A percentile compares a stretch with the other conserved stretches of the same genome.
phyloP scores from a whole-genome alignment of 306 rosid species.

The Coriaria nepalensis region DNA sequence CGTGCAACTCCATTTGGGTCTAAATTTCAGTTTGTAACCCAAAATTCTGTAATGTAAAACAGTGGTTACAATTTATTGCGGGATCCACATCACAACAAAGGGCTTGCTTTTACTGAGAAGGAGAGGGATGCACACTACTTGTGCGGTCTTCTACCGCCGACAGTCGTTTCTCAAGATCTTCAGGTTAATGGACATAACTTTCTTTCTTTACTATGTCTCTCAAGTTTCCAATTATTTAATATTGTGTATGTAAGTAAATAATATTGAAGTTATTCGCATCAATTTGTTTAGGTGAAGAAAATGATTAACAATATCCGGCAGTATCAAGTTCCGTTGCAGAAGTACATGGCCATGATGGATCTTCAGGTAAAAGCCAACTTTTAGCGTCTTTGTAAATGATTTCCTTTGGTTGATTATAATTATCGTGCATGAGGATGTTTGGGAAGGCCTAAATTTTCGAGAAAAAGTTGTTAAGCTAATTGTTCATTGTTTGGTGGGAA shows the following conservation, averaged over 20 bases:
- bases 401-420: too few species aligned
- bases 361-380: constrained; percentile 48
- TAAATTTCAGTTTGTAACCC: constrained; percentile 1
- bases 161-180: constrained; percentile 52
- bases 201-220: neutral
- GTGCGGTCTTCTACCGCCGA: constrained; percentile 91
- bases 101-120: constrained; percentile 76
- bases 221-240: neutral
- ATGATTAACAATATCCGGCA: constrained; percentile 52
- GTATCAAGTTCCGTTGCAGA: constrained; percentile 76
- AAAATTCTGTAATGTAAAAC: constrained; percentile 10
- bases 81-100: constrained; percentile 88
- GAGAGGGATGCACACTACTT: constrained; percentile 93
- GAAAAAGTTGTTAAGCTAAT: too few species aligned
- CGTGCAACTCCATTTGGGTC: too few species aligned
- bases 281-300: constrained; percentile 53
- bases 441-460: too few species aligned
- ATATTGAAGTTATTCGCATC: neutral
- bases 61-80: constrained; percentile 84
- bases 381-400: too few species aligned
- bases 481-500: too few species aligned
- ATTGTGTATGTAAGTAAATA: neutral
- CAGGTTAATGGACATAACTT: constrained; percentile 43
- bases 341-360: constrained; percentile 70
- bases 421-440: too few species aligned